Evolutionary conservation across 108 stramenopile genomes (phyloP).

Genomic region (Pseudonitzschia multistriata): DNA sequence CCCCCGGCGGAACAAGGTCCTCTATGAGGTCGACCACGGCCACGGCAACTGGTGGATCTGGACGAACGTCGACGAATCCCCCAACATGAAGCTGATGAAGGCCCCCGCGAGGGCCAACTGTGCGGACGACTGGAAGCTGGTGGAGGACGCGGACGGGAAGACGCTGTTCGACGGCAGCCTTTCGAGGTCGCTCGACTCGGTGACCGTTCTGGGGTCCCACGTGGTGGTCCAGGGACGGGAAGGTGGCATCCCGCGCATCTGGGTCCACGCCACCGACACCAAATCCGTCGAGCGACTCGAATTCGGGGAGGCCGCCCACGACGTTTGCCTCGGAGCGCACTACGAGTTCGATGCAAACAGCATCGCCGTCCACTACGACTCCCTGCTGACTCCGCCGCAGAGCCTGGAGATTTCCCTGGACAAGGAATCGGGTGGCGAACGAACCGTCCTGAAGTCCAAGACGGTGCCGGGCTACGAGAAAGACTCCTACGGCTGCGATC

Average conservation of each 20-base stretch:
- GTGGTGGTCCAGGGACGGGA: conserved; percentile 63
- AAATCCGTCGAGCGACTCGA: conserved; percentile 40
- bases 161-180: conserved; percentile 59
- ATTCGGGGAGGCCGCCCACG: conserved; percentile 80
- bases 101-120: conserved; percentile 49
- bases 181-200: conserved; percentile 42
- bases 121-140: conserved; percentile 35
- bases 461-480: conserved; percentile 84
- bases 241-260: conserved; percentile 65
- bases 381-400: conserved; percentile 76
- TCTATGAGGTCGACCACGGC: conserved; percentile 69
- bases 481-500: conserved; percentile 69
- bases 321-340: conserved; percentile 60
- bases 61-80: conserved; percentile 62
- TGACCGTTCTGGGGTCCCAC: conserved; percentile 51
- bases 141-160: conserved; percentile 28
- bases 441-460: conserved; percentile 71
- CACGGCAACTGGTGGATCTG: conserved; percentile 66
- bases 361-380: conserved; percentile 77
- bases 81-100: conserved; percentile 68
- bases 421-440: conserved; percentile 38
- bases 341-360: conserved; percentile 63
- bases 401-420: conserved; percentile 61
- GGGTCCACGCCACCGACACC: conserved; percentile 32
- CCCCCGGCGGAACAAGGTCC: conserved; percentile 49